Conservation (phyloP, 768 basidiomycete species). For the Lentinula edodes region DNA sequence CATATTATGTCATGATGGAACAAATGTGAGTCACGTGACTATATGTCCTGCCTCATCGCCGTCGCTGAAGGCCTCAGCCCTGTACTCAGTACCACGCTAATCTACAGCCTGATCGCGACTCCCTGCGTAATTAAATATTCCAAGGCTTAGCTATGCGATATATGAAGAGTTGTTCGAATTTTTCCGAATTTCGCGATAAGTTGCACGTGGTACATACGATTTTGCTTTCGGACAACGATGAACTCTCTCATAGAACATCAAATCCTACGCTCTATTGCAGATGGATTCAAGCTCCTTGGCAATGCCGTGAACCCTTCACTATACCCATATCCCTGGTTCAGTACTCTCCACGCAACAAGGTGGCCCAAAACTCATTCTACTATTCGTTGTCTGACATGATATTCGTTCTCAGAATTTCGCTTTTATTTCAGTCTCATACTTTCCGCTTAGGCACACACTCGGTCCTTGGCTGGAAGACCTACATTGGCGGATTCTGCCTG, state of each 20-base stretch:
- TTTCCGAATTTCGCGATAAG: too few relatives aligned
- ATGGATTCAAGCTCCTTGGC: not conserved
- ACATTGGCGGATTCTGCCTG: conserved; percentile 39
- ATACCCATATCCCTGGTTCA: conserved; percentile 36
- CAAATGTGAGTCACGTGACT: not conserved
- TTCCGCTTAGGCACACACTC: conserved; percentile 18
- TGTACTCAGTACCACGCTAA: too few relatives aligned
- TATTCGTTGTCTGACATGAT: too few relatives aligned
- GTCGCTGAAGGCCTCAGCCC: too few relatives aligned
- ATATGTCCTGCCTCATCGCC: too few relatives aligned
- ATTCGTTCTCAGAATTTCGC: conserved; percentile 26
- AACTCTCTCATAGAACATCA: not conserved
- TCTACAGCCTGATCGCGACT: too few relatives aligned
- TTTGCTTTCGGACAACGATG: not conserved
- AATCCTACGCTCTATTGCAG: not conserved
- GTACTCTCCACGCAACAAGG: conserved; percentile 36
- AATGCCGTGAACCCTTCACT: conserved; percentile 25
- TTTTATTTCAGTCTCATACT: conserved; percentile 36
- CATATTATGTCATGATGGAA: not conserved
- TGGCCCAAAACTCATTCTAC: not conserved
- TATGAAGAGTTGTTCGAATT: too few relatives aligned
- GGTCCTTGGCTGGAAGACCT: conserved; percentile 35
- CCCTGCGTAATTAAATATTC: too few relatives aligned
- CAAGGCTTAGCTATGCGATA: too few relatives aligned
- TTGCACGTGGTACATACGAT: too few relatives aligned